Evolutionary conservation across 2,329 filamentous ascomycete species (phyloP), one percentile per base, ranked within the genome.

Genomic region (Xylariaceae sp.): DNA sequence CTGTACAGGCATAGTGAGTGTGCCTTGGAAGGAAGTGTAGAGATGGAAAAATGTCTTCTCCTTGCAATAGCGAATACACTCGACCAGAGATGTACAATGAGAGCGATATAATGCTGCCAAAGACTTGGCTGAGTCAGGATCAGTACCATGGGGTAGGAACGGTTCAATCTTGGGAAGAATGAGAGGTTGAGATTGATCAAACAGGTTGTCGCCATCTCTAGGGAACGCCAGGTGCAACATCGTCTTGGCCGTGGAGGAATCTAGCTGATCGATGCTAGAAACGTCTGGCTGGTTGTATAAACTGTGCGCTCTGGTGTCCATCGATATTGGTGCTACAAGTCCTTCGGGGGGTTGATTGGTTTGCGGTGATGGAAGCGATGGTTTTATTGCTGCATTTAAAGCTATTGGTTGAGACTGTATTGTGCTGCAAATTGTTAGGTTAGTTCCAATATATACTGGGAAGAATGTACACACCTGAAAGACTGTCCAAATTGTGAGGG

Each of bases 31-130:
- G 1, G 94, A 95, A 5, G 90, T 93, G 72, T 96, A 96, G 14
- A 97, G 84, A 64, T 96, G 91, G 72, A 96, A 96, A 73, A 99
- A 96, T 6, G 92, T 94, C 76, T 96, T 96, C 74, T 97, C 92
- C 71, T 95, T 96, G 81, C 94, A 97, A 73, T 91, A 98, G 26
- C 95, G 90, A 60, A 99, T 92, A 67, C 92, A 94, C 74, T 99
- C 95, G 28, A 99, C 90, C 4, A 99, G 83, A 1, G 93, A 97
- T 12, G 95, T 97, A 73, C 93, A 96, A 71, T 98, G 94, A 2
- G 94, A 95, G 46, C 92, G 87, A 71, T 99, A 99, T 21, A 98
- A 82, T 4, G 94, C 93, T 33, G 87, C 86, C 19, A 99, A 79
- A 3, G 92, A 93, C 67, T 90, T 90, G 23, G 92, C 93, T 6